phyloP scores from a whole-genome alignment of 148 eudicot species.

The Vaccinium corymbosum region DNA sequence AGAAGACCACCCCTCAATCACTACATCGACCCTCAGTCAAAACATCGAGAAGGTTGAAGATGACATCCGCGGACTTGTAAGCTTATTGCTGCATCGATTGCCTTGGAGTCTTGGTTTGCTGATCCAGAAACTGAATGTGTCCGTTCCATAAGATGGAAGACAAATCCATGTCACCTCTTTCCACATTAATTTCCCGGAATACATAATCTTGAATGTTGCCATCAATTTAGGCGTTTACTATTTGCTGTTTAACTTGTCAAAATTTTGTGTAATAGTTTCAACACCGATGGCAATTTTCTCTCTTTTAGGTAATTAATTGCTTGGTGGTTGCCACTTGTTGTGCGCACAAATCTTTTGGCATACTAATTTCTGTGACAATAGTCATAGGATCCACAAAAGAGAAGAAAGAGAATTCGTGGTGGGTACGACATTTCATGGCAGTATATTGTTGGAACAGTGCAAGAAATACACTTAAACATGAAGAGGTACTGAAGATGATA shows the following conservation, averaged over 20 bases:
- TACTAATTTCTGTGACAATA: background rate
- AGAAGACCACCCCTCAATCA: too few species aligned
- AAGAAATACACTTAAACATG: constrained; percentile 1
- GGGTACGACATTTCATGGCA: background rate
- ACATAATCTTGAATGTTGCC: background rate
- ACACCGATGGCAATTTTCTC: background rate
- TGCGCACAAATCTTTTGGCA: background rate
- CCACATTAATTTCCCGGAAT: background rate
- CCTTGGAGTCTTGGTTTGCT: too few species aligned
- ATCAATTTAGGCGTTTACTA: background rate
- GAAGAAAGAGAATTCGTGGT: background rate
- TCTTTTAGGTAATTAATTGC: background rate
- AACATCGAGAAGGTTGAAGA: too few species aligned
- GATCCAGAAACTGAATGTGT: too few species aligned
- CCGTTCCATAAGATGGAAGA: too few species aligned
- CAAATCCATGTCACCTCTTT: too few species aligned
- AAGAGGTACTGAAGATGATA: background rate
- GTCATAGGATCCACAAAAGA: background rate
- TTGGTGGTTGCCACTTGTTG: background rate
- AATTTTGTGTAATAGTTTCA: background rate
- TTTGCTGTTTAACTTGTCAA: background rate
- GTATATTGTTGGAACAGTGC: background rate
- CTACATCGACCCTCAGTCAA: too few species aligned
- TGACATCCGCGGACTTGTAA: too few species aligned
- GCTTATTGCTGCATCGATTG: too few species aligned